Conservation (phyloP, 208 protist species). For the Leishmania turanica region DNA sequence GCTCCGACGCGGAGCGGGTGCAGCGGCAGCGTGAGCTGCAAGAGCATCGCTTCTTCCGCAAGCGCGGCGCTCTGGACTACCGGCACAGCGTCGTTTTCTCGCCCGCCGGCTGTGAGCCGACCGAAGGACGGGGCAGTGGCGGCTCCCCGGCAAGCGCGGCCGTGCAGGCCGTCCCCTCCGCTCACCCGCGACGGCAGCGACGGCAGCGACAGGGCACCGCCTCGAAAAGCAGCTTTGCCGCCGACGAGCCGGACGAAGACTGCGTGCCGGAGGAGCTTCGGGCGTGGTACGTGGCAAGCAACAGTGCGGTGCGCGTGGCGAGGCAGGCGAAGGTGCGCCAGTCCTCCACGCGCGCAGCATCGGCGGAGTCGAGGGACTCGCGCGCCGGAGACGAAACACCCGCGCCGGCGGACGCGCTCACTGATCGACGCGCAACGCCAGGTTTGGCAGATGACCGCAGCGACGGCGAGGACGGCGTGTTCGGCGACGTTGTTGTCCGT, state of each 20-base stretch:
- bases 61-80: constrained; percentile 25
- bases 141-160: not conserved
- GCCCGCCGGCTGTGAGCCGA: too few species aligned
- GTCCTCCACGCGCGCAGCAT: not conserved
- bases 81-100: constrained; percentile 14
- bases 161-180: too few species aligned
- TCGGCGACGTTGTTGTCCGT: not conserved
- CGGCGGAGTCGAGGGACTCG: not conserved
- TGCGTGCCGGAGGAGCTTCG: constrained; percentile 18
- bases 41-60: constrained; percentile 9
- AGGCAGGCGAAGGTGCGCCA: not conserved
- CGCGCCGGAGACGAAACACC: not conserved
- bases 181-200: not conserved
- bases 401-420: not conserved
- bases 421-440: not conserved
- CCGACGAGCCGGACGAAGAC: not conserved
- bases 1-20: not conserved
- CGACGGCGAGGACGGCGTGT: not conserved
- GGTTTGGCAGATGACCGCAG: not conserved
- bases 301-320: not conserved
- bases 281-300: constrained; percentile 26
- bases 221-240: not conserved
- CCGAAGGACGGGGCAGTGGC: not conserved
- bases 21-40: constrained; percentile 16
- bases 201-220: not conserved